Percentiles rank a stretch among this genome's conserved stretches.
Conservation (phyloP, 352 stramenopile genomes). For the Phytophthora crassamura region DNA sequence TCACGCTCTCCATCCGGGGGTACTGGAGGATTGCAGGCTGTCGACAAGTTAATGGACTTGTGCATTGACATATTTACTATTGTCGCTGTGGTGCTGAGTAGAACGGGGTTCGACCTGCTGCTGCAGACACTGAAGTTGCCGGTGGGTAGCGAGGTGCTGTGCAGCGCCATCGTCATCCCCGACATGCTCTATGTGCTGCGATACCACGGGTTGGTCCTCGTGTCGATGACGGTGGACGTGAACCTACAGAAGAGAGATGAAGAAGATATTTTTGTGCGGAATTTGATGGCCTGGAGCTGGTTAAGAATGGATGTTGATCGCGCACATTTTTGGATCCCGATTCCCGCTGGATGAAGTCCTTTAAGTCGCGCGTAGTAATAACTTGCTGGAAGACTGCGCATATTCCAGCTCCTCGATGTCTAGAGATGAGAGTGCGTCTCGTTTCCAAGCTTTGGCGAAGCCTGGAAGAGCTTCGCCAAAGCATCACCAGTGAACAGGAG, state of each 20-base stretch:
- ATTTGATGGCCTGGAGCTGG: slow-evolving; percentile 1
- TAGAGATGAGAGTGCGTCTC: no score
- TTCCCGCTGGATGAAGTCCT: slow-evolving; percentile 61
- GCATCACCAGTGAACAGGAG: no score
- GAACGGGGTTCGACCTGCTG: slow-evolving; percentile 84
- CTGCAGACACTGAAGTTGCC: slow-evolving; percentile 80
- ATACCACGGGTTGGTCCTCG: slow-evolving; percentile 76
- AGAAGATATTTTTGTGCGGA: not conserved
- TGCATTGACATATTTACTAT: no score
- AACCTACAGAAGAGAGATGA: slow-evolving; percentile 52
- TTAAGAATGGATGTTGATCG: slow-evolving; percentile 56
- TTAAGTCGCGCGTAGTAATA: slow-evolving; percentile 54
- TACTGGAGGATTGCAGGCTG: slow-evolving; percentile 15
- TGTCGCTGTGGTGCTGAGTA: slow-evolving; percentile 23
- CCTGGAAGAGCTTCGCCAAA: no score
- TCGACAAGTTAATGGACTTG: no score
- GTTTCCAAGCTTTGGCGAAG: no score
- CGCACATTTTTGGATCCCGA: slow-evolving; percentile 81
- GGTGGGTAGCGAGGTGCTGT: slow-evolving; percentile 71
- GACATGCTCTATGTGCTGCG: slow-evolving; percentile 86
- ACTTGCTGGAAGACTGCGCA: slow-evolving; percentile 82
- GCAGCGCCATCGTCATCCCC: slow-evolving; percentile 84
- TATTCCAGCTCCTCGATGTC: no score
- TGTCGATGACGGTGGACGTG: slow-evolving; percentile 65
- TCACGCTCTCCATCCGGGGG: slow-evolving; percentile 80